Percentiles rank a stretch among this genome's conserved stretches.
Evolutionary conservation across 345 rosid genomes (phyloP).

Genomic region (Dipteronia dyeriana): DNA sequence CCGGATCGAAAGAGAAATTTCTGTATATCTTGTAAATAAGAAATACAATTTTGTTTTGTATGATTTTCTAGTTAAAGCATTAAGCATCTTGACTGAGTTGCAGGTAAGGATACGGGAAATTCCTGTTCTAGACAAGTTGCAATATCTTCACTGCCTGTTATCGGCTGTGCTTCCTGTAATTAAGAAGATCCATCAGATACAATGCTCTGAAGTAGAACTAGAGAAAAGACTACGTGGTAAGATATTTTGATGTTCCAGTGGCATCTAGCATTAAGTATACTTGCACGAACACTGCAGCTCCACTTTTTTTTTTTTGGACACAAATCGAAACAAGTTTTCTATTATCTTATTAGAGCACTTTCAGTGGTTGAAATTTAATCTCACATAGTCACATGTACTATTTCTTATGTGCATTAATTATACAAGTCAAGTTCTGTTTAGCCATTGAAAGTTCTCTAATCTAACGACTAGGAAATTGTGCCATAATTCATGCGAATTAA

Average conservation of each 20-base stretch:
- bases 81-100: conserved; percentile 25
- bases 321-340: neutral
- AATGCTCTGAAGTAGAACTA: conserved; percentile 81
- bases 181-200: conserved; percentile 82
- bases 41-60: neutral
- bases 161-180: conserved; percentile 90
- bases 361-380: neutral
- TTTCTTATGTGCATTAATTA: neutral
- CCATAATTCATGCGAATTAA: too few relatives aligned
- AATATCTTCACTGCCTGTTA: conserved; percentile 71
- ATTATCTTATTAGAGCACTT: neutral
- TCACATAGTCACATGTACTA: too few relatives aligned
- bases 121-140: conserved; percentile 82
- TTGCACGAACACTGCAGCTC: too few relatives aligned
- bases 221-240: conserved; percentile 81
- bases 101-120: conserved; percentile 79
- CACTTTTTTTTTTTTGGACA: too few relatives aligned
- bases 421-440: too few relatives aligned
- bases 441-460: neutral
- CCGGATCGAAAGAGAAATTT: conserved; percentile 1
- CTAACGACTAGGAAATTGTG: neutral
- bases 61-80: conserved; percentile 11
- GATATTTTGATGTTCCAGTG: conserved; percentile 26
- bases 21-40: neutral
- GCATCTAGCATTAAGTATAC: neutral